Percentiles rank a stretch among this genome's conserved stretches.
These are phyloP conservation scores for Aspergillus uvarum DNA, from an alignment of 2,329 filamentous ascomycete genomes.

Conservation along the genomic window DNA sequence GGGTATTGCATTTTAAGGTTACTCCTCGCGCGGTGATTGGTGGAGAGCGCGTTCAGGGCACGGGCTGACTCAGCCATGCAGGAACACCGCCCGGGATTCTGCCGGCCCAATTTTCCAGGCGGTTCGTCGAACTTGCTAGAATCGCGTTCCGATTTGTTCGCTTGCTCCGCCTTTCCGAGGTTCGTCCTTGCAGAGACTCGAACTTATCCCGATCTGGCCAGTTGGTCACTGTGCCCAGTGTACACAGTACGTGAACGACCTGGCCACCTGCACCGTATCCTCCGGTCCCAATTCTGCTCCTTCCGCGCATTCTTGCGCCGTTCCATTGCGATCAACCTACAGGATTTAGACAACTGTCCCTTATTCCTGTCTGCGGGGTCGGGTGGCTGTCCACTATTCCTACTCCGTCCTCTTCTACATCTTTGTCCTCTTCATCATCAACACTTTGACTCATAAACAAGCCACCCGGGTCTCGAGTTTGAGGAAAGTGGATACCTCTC, in stretches of 20 bases:
- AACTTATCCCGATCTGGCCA: conserved; percentile 1
- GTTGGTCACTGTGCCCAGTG: neutral
- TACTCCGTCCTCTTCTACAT: neutral
- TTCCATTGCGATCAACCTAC: too few relatives aligned
- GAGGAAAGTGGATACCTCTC: conserved; percentile 1
- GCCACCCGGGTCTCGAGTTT: neutral
- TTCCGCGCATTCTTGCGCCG: neutral
- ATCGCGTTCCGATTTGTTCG: conserved; percentile 11
- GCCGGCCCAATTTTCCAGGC: conserved; percentile 11
- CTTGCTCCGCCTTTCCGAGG: neutral
- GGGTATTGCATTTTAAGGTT: conserved; percentile 32
- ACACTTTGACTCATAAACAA: neutral
- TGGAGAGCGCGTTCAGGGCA: conserved; percentile 16
- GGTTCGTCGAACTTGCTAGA: conserved; percentile 36
- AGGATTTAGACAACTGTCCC: neutral
- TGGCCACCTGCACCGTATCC: too few relatives aligned
- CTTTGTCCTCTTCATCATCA: neutral
- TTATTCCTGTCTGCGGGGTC: neutral
- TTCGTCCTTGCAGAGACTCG: neutral
- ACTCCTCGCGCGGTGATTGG: conserved; percentile 43
- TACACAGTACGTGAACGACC: too few relatives aligned
- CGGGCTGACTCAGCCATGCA: conserved; percentile 29
- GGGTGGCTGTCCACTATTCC: neutral
- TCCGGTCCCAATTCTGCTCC: too few relatives aligned
- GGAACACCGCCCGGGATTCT: conserved; percentile 27